Evolutionary conservation across 2,329 filamentous ascomycete species (phyloP).

Genomic region (Ceratocystis harringtonii): DNA sequence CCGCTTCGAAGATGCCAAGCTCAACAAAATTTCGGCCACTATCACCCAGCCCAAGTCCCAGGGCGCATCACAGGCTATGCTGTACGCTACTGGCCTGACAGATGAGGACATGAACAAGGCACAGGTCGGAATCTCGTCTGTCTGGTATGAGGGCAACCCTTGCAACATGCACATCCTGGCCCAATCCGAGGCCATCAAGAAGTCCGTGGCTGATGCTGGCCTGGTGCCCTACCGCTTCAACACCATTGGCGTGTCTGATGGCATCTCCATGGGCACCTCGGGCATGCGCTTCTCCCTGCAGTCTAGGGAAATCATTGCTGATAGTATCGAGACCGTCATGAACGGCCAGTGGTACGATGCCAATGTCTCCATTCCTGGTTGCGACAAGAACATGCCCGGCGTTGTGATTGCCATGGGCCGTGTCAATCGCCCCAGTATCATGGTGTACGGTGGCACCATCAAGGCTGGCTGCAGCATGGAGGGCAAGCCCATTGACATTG

Average conservation of each 20-base stretch:
- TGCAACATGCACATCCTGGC: slow-evolving; percentile 99
- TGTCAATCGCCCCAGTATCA: slow-evolving; percentile 83
- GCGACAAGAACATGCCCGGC: slow-evolving; percentile 99
- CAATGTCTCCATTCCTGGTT: slow-evolving; percentile 91
- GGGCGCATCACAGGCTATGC: slow-evolving; percentile 96
- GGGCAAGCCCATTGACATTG: slow-evolving; percentile 74
- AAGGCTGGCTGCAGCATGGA: slow-evolving; percentile 70
- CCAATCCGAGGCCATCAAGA: slow-evolving; percentile 59
- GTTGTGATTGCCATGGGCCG: slow-evolving; percentile 87
- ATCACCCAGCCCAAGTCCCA: slow-evolving; percentile 98
- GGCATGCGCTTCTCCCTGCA: slow-evolving; percentile 95
- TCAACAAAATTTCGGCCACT: slow-evolving; percentile 70
- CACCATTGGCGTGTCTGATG: slow-evolving; percentile 94
- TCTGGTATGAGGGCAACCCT: slow-evolving; percentile 96
- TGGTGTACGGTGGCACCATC: slow-evolving; percentile 96
- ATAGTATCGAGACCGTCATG: slow-evolving; percentile 98
- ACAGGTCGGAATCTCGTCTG: slow-evolving; percentile 92
- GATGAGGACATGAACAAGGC: slow-evolving; percentile 89
- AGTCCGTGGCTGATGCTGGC: slow-evolving; percentile 51
- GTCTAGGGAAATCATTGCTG: slow-evolving; percentile 90
- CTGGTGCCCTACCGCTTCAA: slow-evolving; percentile 96
- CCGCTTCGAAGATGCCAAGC: slow-evolving; percentile 30
- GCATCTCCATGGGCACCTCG: slow-evolving; percentile 93
- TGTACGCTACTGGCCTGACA: slow-evolving; percentile 82
- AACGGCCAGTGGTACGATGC: slow-evolving; percentile 97